Conservation (phyloP, 148 eudicot species). For the Diospyros lotus region DNA sequence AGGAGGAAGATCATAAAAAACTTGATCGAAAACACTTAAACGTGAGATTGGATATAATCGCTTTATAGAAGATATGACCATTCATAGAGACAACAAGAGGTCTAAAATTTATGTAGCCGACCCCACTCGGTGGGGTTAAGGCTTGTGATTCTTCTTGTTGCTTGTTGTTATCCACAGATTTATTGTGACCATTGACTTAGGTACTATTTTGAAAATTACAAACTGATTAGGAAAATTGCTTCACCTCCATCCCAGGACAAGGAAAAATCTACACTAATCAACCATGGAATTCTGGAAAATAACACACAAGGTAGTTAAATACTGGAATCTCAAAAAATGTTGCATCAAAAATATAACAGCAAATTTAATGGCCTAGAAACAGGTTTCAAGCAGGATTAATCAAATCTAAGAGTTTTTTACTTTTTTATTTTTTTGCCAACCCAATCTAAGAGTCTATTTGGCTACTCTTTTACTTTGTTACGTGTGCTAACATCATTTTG, state of each 20-base stretch:
- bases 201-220: neutral
- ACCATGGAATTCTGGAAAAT: neutral
- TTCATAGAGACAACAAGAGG: no score
- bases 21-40: no score
- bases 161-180: neutral
- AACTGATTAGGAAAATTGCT: neutral
- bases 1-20: no score
- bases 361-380: neutral
- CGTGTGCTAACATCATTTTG: neutral
- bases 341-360: neutral
- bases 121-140: no score
- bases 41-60: no score
- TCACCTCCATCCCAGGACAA: neutral
- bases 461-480: neutral
- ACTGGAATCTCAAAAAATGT: neutral
- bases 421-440: no score
- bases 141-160: no score
- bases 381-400: neutral
- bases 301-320: neutral
- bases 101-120: no score
- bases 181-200: neutral
- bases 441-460: no score
- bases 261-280: neutral
- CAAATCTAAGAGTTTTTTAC: neutral
- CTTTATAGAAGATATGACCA: no score